Percentiles rank a stretch among this genome's conserved stretches.
Conservation (phyloP, 2,329 filamentous ascomycete genomes). For the Purpureocillium takamizusanense region DNA sequence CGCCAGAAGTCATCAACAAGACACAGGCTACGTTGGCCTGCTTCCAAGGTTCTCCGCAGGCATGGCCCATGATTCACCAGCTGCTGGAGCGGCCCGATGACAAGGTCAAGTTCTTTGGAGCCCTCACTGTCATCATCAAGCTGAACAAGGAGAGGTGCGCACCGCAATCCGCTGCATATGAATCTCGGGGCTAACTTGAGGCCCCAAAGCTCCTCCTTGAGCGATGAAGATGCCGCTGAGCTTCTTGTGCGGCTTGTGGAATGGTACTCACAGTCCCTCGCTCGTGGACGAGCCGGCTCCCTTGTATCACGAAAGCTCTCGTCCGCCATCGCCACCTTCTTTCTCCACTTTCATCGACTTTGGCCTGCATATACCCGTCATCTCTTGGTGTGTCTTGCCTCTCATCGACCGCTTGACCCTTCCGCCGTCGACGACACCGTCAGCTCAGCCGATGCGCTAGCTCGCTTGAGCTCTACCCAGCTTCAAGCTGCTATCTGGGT, state of each 20-base stretch:
- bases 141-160: conserved; percentile 77
- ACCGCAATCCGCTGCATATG: not conserved
- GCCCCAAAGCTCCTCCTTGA: conserved; percentile 36
- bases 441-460: conserved; percentile 36
- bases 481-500: conserved; percentile 57
- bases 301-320: conserved; percentile 67
- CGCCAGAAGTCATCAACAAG: conserved; percentile 35
- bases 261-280: conserved; percentile 50
- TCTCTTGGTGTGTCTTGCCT: conserved; percentile 44
- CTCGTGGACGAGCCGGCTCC: conserved; percentile 37
- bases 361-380: conserved; percentile 61
- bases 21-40: conserved; percentile 68
- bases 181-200: not conserved
- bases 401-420: conserved; percentile 13
- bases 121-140: conserved; percentile 87
- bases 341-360: conserved; percentile 57
- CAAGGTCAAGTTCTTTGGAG: conserved; percentile 84
- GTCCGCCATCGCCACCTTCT: conserved; percentile 68
- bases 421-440: conserved; percentile 17
- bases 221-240: conserved; percentile 46
- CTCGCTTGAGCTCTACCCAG: conserved; percentile 34
- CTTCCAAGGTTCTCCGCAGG: conserved; percentile 69
- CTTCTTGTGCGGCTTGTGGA: conserved; percentile 51
- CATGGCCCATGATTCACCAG: conserved; percentile 77
- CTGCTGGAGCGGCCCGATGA: conserved; percentile 61